Evolutionary conservation across 768 basidiomycete genomes (phyloP).

Genomic region (Tricholoma sp.): DNA sequence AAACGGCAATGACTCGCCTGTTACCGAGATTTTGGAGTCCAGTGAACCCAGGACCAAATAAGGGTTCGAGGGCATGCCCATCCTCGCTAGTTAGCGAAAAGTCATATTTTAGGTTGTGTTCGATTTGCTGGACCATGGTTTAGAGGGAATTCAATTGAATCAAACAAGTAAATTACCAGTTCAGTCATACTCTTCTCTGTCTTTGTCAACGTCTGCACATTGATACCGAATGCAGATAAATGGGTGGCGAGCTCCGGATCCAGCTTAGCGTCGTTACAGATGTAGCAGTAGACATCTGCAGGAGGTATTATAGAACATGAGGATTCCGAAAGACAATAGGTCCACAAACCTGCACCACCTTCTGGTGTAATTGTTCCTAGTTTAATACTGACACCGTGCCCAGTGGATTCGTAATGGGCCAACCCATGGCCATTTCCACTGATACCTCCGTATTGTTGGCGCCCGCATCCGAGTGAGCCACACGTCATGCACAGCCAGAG

Average conservation of each 20-base stretch:
- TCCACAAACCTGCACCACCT: slow-evolving; percentile 70
- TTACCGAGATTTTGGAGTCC: slow-evolving; percentile 93
- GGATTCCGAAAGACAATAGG: neutral
- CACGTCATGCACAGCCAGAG: slow-evolving; percentile 95
- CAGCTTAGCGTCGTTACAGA: slow-evolving; percentile 76
- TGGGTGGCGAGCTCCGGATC: slow-evolving; percentile 75
- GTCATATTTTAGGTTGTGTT: slow-evolving; percentile 92
- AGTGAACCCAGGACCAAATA: slow-evolving; percentile 86
- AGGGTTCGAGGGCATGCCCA: slow-evolving; percentile 80
- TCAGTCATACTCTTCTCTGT: slow-evolving; percentile 98
- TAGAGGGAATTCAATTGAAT: slow-evolving; percentile 16
- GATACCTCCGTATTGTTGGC: slow-evolving; percentile 73
- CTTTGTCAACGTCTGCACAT: slow-evolving; percentile 74
- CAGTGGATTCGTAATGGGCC: slow-evolving; percentile 63
- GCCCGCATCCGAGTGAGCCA: slow-evolving; percentile 85
- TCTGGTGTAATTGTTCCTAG: slow-evolving; percentile 96
- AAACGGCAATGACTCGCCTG: slow-evolving; percentile 32
- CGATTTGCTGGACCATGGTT: slow-evolving; percentile 65
- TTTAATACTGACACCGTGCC: slow-evolving; percentile 85
- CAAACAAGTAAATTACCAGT: slow-evolving; percentile 42
- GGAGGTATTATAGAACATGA: neutral
- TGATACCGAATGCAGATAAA: slow-evolving; percentile 81
- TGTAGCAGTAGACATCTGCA: slow-evolving; percentile 89
- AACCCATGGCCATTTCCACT: slow-evolving; percentile 91
- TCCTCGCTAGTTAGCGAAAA: slow-evolving; percentile 86